Conservation (phyloP, 345 rosid genomes). For the Combretum micranthum region DNA sequence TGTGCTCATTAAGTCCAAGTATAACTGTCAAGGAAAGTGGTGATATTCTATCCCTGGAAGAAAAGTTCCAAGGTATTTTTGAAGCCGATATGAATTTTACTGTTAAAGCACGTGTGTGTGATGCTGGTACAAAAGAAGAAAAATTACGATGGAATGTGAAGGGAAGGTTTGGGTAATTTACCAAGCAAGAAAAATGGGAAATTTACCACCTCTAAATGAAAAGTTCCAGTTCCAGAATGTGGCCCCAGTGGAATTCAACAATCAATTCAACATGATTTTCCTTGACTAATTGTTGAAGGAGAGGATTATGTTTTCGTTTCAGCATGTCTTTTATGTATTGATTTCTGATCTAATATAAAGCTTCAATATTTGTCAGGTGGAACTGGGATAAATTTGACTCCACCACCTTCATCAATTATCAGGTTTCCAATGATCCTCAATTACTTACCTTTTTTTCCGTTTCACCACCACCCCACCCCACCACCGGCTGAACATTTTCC, state of each 20-base stretch:
- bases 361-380: conserved; percentile 53
- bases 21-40: conserved; percentile 88
- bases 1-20: conserved; percentile 85
- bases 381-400: conserved; percentile 96
- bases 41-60: conserved; percentile 86
- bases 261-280: no score
- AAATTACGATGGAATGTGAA: no score
- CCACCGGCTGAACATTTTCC: background rate
- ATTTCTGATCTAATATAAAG: conserved; percentile 7
- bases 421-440: conserved; percentile 41
- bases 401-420: conserved; percentile 79
- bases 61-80: conserved; percentile 82
- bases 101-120: background rate
- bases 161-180: no score
- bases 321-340: background rate
- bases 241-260: no score
- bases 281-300: no score
- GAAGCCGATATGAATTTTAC: no score
- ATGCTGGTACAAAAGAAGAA: no score
- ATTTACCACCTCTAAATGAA: no score
- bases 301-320: no score
- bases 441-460: background rate
- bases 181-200: no score
- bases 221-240: no score
- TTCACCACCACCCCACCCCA: no score